phyloP scores from a whole-genome alignment of 805 yeast genomes.

The Saccharomyces kudriavzevii region DNA sequence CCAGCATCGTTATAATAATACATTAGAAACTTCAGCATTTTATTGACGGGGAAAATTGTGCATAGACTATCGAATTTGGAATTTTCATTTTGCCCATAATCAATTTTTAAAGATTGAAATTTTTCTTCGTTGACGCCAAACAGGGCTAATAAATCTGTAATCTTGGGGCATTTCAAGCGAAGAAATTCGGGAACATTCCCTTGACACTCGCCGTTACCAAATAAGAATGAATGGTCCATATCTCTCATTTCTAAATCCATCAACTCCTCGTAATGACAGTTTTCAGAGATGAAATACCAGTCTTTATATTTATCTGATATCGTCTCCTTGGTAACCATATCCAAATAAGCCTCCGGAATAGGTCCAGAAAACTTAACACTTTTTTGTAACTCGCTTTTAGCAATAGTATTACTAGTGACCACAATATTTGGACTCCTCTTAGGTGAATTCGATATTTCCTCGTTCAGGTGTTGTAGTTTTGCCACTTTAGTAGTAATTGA shows the following conservation, averaged over 20 bases:
- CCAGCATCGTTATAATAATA: slow-evolving; percentile 3
- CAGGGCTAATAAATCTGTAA: slow-evolving; percentile 8
- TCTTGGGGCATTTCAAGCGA: slow-evolving; percentile 2
- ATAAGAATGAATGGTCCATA: not conserved
- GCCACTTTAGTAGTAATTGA: slow-evolving; percentile 5
- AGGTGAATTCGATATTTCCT: slow-evolving; percentile 2
- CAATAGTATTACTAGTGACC: not conserved
- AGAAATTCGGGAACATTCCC: not conserved
- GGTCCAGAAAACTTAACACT: slow-evolving; percentile 2
- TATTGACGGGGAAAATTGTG: slow-evolving; percentile 15
- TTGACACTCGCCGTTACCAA: not conserved
- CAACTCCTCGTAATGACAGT: slow-evolving; percentile 8
- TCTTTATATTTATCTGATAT: slow-evolving; percentile 19
- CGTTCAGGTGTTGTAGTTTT: slow-evolving; percentile 1
- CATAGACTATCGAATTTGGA: slow-evolving; percentile 15
- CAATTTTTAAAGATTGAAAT: not conserved
- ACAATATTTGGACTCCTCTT: not conserved
- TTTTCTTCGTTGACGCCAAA: slow-evolving; percentile 12
- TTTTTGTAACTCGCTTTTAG: not conserved
- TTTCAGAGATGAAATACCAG: slow-evolving; percentile 22
- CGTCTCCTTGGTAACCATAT: slow-evolving; percentile 14
- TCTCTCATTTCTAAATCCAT: not conserved
- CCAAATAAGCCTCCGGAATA: slow-evolving; percentile 9
- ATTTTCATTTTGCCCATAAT: not conserved
- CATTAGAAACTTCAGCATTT: slow-evolving; percentile 9